Evolutionary conservation across 208 protist species (phyloP), one percentile per base, ranked within the genome.

Genomic region (Trypanosoma theileri): DNA sequence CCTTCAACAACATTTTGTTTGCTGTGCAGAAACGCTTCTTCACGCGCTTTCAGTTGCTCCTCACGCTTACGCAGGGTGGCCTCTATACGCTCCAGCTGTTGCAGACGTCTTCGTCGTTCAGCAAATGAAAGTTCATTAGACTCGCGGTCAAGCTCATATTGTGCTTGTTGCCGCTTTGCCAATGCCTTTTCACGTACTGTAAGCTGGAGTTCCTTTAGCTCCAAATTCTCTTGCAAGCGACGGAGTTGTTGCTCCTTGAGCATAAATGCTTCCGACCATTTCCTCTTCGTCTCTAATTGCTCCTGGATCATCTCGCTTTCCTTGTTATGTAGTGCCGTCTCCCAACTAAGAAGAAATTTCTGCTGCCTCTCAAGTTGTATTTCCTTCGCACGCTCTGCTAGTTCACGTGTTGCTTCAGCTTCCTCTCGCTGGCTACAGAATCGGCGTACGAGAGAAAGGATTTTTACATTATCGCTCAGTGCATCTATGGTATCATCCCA

Each of bases 41-140:
- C 54, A 28, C 12, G 26, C 45, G 35, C 48, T 17, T 4, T 22
- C 14, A 46, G 35, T 48, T 48, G 11, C 17, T 53, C 40, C 54
- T 71, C 59, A 13, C 55, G 46, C n/a, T 54, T 51, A 11, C 56
- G 55, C 48, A 64, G 24, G n/a, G 6, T 50, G 9, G 16, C 21
- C 21, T 72, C 67, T 31, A 72, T 62, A 24, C 40, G 41, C 21
- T 71, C 54, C 28, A 71, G 59, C 59, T 65, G 22, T 41, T 71
- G 28, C 31, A 71, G 8, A 7, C 55, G 46, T 26, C 66, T 31
- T 26, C 59, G 11, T n/a, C 66, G 52, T 41, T 71, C 66, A 0
- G 40, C 31, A 11, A 71, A 9, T n/a, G 66, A 62, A 28, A 58
- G 28, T 4, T 56, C 46, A 10, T 50, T 54, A 11, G 55, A 35